Percentiles rank a stretch among this genome's conserved stretches.
phyloP scores from a whole-genome alignment of 2,329 filamentous ascomycete genomes.

The Microdochium bolleyi region DNA sequence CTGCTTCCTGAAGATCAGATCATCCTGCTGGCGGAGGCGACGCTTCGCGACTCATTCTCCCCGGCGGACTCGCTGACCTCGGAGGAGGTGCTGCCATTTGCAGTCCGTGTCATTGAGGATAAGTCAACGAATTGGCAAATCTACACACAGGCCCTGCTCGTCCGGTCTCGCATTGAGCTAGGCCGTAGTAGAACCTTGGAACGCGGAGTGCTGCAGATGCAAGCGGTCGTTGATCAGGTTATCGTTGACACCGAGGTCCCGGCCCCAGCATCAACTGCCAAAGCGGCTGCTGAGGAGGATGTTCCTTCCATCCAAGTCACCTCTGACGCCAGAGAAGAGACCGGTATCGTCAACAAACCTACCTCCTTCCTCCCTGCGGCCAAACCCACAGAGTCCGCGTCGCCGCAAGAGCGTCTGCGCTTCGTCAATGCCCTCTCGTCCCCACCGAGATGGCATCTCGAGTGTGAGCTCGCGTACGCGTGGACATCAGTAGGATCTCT shows the following conservation, averaged over 20 bases:
- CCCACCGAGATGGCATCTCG: conserved; percentile 86
- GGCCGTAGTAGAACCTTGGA: conserved; percentile 84
- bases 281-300: conserved; percentile 15
- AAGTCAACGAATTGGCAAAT: conserved; percentile 96
- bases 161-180: conserved; percentile 83
- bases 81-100: conserved; percentile 91
- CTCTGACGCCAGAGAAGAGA: conserved; percentile 14
- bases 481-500: conserved; percentile 87
- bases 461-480: conserved; percentile 85
- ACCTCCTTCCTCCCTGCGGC: conserved; percentile 76
- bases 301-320: conserved; percentile 39
- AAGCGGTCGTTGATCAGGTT: conserved; percentile 92
- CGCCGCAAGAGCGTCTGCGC: conserved; percentile 64
- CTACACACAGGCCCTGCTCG: conserved; percentile 86
- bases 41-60: conserved; percentile 80
- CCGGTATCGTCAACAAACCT: conserved; percentile 33
- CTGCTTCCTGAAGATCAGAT: conserved; percentile 81
- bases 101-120: conserved; percentile 76
- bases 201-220: conserved; percentile 82
- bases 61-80: conserved; percentile 78
- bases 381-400: conserved; percentile 69
- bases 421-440: conserved; percentile 81
- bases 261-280: conserved; percentile 2
- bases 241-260: conserved; percentile 62
- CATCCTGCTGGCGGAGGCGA: conserved; percentile 79